phyloP scores from a whole-genome alignment of 495 filamentous ascomycete genomes.

The Trichoderma orchidacearum region DNA sequence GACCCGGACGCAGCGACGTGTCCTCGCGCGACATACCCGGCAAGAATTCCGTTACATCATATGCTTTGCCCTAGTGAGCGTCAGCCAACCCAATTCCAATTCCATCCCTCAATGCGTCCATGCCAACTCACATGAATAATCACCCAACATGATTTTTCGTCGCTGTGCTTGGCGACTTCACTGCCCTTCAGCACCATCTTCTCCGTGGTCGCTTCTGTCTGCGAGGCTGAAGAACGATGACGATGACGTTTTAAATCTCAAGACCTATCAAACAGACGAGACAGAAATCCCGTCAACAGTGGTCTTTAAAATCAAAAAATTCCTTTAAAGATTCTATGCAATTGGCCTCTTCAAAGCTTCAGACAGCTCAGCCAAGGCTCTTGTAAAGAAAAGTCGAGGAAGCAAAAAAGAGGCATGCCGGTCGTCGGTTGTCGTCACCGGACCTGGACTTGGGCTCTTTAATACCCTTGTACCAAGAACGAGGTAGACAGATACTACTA shows the following conservation, averaged over 20 bases:
- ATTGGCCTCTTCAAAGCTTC: no score
- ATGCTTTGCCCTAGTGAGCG: constrained; percentile 36
- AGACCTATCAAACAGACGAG: no score
- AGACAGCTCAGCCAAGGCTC: no score
- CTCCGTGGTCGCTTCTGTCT: background rate
- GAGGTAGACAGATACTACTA: no score
- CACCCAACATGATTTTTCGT: constrained; percentile 61
- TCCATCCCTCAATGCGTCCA: no score
- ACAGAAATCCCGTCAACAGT: no score
- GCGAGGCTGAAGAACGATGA: background rate
- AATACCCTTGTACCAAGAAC: no score
- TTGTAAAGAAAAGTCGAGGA: background rate
- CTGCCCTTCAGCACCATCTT: constrained; percentile 38
- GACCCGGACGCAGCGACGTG: no score
- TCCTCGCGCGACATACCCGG: constrained; percentile 38
- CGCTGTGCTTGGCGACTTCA: constrained; percentile 57
- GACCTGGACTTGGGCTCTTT: no score
- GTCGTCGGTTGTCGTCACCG: background rate
- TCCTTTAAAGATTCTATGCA: no score
- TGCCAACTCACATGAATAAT: constrained; percentile 47
- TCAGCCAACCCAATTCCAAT: background rate
- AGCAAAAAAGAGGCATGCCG: background rate
- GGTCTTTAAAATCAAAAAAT: background rate
- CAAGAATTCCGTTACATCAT: constrained; percentile 69
- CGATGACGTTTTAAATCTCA: background rate